Evolutionary conservation across 2,329 filamentous ascomycete species (phyloP).

Genomic region (Colletotrichum agaves): DNA sequence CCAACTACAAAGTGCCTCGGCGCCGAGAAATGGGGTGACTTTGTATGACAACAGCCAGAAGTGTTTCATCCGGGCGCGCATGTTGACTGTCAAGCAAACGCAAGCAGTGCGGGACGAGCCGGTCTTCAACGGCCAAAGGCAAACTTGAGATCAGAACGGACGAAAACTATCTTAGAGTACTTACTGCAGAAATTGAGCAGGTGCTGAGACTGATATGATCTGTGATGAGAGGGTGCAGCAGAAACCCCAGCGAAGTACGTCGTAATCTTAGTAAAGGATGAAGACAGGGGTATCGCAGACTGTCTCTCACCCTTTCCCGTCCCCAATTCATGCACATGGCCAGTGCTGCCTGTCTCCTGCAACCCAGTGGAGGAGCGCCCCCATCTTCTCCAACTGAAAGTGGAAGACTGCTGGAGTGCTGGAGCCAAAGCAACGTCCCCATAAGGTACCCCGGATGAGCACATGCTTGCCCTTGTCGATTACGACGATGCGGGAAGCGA

Average conservation of each 20-base stretch:
- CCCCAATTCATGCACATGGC: not conserved
- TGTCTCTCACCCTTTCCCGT: not conserved
- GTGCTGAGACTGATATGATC: too few relatives aligned
- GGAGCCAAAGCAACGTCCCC: not conserved
- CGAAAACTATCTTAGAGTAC: not conserved
- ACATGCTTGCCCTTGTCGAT: slow-evolving; percentile 15
- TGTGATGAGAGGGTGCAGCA: too few relatives aligned
- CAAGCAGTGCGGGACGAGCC: slow-evolving; percentile 9
- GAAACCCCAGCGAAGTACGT: too few relatives aligned
- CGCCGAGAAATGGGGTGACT: slow-evolving; percentile 14
- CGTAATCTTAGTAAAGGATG: not conserved
- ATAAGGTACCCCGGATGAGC: slow-evolving; percentile 25
- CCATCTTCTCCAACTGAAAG: slow-evolving; percentile 5
- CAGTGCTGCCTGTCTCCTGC: not conserved
- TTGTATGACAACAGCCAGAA: not conserved
- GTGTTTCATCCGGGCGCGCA: not conserved
- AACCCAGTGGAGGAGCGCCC: not conserved
- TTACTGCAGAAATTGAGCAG: too few relatives aligned
- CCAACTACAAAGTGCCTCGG: not conserved
- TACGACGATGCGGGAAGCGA: slow-evolving; percentile 7
- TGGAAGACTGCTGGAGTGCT: not conserved
- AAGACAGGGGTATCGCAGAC: not conserved
- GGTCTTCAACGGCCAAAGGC: not conserved
- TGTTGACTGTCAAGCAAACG: slow-evolving; percentile 1
- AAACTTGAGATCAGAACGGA: not conserved